These are phyloP conservation scores for Hanseniaspora occidentalis DNA, from an alignment of 805 yeast species.

Conservation along the genomic window DNA sequence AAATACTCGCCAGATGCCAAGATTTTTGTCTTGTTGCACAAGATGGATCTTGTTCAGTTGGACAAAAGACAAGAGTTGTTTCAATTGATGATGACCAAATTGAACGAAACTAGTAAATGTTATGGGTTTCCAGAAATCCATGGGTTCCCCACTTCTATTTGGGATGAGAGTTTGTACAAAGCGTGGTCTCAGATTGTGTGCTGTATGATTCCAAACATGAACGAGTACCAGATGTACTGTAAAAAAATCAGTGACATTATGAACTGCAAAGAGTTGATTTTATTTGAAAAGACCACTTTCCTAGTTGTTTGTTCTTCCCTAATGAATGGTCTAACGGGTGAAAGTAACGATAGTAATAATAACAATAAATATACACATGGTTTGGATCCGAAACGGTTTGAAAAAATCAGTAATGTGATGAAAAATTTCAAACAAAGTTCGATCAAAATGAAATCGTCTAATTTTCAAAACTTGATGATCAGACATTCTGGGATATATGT, in stretches of 20 bases:
- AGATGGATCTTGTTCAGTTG: slow-evolving; percentile 88
- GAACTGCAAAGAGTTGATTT: slow-evolving; percentile 78
- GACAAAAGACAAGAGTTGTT: slow-evolving; percentile 79
- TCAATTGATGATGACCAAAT: slow-evolving; percentile 68
- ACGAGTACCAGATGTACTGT: slow-evolving; percentile 62
- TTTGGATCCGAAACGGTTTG: slow-evolving; percentile 86
- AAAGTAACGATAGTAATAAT: slow-evolving; percentile 9
- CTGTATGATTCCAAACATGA: slow-evolving; percentile 86
- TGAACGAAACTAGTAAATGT: slow-evolving; percentile 63
- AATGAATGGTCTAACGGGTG: too few relatives aligned
- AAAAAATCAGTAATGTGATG: slow-evolving; percentile 85
- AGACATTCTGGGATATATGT: slow-evolving; percentile 40
- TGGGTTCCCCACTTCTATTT: slow-evolving; percentile 91
- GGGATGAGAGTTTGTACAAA: slow-evolving; percentile 92
- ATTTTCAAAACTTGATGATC: slow-evolving; percentile 58
- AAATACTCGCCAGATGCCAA: slow-evolving; percentile 84
- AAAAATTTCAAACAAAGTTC: slow-evolving; percentile 91
- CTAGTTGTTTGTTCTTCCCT: slow-evolving; percentile 38
- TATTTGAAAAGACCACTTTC: slow-evolving; percentile 90
- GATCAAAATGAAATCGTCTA: slow-evolving; percentile 68
- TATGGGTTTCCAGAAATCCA: slow-evolving; percentile 48
- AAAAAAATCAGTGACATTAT: slow-evolving; percentile 58
- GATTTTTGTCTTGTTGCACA: slow-evolving; percentile 82
- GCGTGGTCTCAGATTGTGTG: slow-evolving; percentile 98
- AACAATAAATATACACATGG: slow-evolving; percentile 3